Conservation (phyloP, 2,329 filamentous ascomycete species). For the Talaromyces verruculosus region DNA sequence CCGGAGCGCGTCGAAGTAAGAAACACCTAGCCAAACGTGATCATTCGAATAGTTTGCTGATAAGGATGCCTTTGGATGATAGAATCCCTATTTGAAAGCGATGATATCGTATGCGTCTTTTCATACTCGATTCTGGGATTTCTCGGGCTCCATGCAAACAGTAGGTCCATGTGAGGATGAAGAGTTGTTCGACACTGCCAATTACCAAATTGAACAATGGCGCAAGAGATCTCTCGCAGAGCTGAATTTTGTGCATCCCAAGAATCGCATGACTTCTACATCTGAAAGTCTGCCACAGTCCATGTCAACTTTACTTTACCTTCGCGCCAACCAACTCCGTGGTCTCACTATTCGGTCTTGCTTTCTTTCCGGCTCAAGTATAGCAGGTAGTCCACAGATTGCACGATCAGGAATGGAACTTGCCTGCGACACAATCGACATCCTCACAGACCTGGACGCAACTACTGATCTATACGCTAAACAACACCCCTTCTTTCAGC, state of each 20-base stretch:
- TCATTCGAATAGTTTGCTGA: not conserved
- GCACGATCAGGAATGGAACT: not conserved
- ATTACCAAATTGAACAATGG: conserved; percentile 12
- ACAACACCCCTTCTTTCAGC: conserved; percentile 8
- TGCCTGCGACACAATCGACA: not conserved
- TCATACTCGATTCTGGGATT: not conserved
- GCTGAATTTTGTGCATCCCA: not conserved
- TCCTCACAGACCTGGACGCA: conserved; percentile 2
- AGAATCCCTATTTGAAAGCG: conserved; percentile 10
- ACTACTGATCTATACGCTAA: conserved; percentile 10
- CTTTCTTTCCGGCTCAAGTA: not conserved
- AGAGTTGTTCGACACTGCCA: not conserved
- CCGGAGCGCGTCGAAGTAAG: not conserved
- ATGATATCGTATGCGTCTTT: conserved; percentile 6
- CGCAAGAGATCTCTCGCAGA: conserved; percentile 1
- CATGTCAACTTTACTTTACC: conserved; percentile 6
- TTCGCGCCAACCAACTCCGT: conserved; percentile 6
- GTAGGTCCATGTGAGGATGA: conserved; percentile 7
- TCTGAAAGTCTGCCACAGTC: not conserved
- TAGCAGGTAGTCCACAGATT: not conserved
- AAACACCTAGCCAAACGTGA: not conserved
- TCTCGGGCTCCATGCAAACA: not conserved
- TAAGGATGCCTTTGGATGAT: not conserved
- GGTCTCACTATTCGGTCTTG: not conserved
- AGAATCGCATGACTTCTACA: not conserved